Base-by-base conservation (phyloP, 441 rosid species). In the Iberis amara region DNA sequence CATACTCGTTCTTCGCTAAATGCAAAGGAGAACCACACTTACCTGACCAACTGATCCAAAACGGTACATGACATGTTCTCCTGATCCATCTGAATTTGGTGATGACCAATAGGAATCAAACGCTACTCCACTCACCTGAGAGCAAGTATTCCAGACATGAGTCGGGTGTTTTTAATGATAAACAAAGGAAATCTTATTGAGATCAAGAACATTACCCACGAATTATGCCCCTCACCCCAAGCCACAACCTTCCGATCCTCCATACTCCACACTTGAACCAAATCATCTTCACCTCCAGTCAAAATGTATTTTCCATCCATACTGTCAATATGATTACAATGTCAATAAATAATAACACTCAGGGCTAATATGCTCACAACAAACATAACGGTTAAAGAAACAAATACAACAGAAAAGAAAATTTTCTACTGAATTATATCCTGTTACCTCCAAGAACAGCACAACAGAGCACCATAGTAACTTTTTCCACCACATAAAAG, bases 41-140 rank as follows among this genome's bases (percentile, higher is more conserved):
- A 92, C 99, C 99, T 89, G 99, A 70, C 96, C 97, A 68, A 92
- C 97, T 14, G 99, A 92, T 37, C 99, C 99, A 72, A 92, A 89
- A 42, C 97, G 88, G 57, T 86, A 89, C 80, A 92, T 79, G 57
- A 92, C 71, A 24, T 78, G 73, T 71, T 92, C 97, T 35, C 73
- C 83, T 6, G 87, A 65, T 57, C 87, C 94, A 53, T 86, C 96
- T 6, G 96, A 69, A 70, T 76, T 84, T 57, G 94, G 97, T 9
- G 90, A 66, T 39, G 96, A 78, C 96, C 92, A 89, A 65, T 82
- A 81, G 4, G 96, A 79, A 86, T 94, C 99, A 72, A 94, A 94
- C 8, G 97, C 94, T 61, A 94, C 99, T 72, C 96, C 99, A 59
- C 99, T 89, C 27, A 89, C 99, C 99, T 94, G 94, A 45, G 72